Evolutionary conservation across 129 eudicot species (phyloP), one percentile per base, ranked within the genome.

Genomic region (Pseudognaphalium luteoalbum): DNA sequence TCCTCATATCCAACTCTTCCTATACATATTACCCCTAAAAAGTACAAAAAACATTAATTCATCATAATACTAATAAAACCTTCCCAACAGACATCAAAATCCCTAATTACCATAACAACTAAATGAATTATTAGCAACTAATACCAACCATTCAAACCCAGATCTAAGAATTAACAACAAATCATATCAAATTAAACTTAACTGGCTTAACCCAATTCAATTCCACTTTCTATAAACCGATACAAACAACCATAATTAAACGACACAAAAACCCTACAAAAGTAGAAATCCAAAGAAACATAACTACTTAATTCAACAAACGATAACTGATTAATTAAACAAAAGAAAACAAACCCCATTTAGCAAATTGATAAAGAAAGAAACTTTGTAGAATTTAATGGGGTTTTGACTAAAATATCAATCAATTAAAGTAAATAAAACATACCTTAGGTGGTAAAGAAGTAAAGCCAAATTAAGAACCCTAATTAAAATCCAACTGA

Each of bases 1-100:
- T 89, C 58, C 77, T 94, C 99, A 94, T 94, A 69, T 66, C 83
- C 65, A 59, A 73, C 64, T 80, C 82, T 32, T 71, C 81, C 72
- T 65, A 77, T 68, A 78, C 58, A 85, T 54, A 42, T 30, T 70
- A 85, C 33, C 73, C 79, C 69, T 74, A 63, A 33, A 65, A 70
- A 69, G 66, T 41, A 72, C 59, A 81, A 66, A 75, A 41, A 30
- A 54, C 56, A 29, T 42, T 14, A 79, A 72, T 67, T 32, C 29
- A 22, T 56, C 56, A 79, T n/a, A 41, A 74, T 8, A 61, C 57
- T 72, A 81, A 25, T 25, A 71, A 82, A 71, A 70, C 79, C 82
- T 47, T 65, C 82, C 33, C 34, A 64, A 72, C 74, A 50, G 41
- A 71, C 29, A 65, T 63, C 78, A 57, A 15, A 80, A 79, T 81